Evolutionary conservation across 2,329 filamentous ascomycete genomes (phyloP).

Genomic region (Penicillium sp.): DNA sequence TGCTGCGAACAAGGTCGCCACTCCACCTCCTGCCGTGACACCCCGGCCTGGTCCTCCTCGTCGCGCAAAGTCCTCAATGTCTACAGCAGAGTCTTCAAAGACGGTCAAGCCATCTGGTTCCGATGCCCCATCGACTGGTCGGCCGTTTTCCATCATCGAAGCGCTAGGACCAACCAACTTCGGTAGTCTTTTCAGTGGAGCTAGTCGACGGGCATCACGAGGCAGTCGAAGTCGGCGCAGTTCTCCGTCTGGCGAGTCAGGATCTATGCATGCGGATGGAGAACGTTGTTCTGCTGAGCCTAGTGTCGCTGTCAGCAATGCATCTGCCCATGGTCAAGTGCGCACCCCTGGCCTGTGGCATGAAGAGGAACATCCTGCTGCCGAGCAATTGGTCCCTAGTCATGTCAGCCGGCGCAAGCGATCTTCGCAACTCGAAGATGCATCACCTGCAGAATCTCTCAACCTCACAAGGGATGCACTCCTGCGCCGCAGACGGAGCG

Average conservation of each 20-base stretch:
- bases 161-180: constrained; percentile 28
- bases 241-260: constrained; percentile 29
- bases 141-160: constrained; percentile 25
- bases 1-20: neutral
- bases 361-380: constrained; percentile 16
- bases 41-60: constrained; percentile 33
- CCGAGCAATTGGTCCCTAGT: constrained; percentile 8
- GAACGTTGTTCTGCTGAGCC: constrained; percentile 33
- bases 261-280: constrained; percentile 29
- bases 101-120: constrained; percentile 35
- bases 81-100: constrained; percentile 41
- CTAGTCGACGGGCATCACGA: constrained; percentile 30
- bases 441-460: constrained; percentile 30
- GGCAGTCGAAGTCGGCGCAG: constrained; percentile 32
- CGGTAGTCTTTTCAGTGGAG: constrained; percentile 35
- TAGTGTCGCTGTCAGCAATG: constrained; percentile 38
- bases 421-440: constrained; percentile 30
- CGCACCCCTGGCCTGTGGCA: constrained; percentile 32
- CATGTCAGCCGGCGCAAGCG: constrained; percentile 30
- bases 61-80: constrained; percentile 37
- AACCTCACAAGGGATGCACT: constrained; percentile 30
- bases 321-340: constrained; percentile 39
- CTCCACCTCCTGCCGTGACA: constrained; percentile 19
- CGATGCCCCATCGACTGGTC: constrained; percentile 16
- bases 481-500: constrained; percentile 26